A percentile compares a stretch with the other conserved stretches of the same genome.
These are phyloP conservation scores for Paratinospora sagittata DNA, from an alignment of 164 flowering plant species.

Conservation along the genomic window DNA sequence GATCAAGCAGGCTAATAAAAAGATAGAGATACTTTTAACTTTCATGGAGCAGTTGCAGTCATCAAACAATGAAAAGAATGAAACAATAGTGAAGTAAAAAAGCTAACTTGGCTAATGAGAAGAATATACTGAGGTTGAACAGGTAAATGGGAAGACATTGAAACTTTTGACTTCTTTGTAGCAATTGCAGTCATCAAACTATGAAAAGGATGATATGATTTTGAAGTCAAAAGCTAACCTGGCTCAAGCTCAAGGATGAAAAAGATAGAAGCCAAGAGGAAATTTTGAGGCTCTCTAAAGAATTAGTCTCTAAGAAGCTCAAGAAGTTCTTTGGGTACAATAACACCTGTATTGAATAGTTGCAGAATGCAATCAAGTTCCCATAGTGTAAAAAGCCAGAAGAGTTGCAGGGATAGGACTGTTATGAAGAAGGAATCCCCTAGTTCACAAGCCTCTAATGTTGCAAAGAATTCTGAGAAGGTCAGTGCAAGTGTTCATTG, in stretches of 20 bases:
- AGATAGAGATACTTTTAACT: too few species aligned
- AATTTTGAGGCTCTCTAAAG: constrained; percentile 38
- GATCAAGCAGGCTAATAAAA: too few species aligned
- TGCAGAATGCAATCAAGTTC: constrained; percentile 23
- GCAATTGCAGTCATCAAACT: constrained; percentile 40
- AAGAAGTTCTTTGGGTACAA: constrained; percentile 18
- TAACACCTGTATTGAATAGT: constrained; percentile 35
- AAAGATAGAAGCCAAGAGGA: constrained; percentile 30
- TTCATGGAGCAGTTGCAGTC: too few species aligned
- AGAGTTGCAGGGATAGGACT: constrained; percentile 7
- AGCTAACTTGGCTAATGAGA: constrained; percentile 30
- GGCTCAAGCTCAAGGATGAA: constrained; percentile 41
- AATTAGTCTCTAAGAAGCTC: constrained; percentile 42
- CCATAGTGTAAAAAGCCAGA: constrained; percentile 15
- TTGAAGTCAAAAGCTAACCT: constrained; percentile 34
- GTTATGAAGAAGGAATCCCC: constrained; percentile 31
- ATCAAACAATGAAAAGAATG: constrained; percentile 52
- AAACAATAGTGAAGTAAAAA: constrained; percentile 40
- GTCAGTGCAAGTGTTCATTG: constrained; percentile 1
- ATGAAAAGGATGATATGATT: constrained; percentile 50
- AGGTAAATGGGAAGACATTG: constrained; percentile 48
- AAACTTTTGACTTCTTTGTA: constrained; percentile 41
- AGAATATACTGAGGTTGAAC: constrained; percentile 32
- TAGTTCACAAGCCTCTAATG: constrained; percentile 16
- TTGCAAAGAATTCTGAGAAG: constrained; percentile 10